Evolutionary conservation across 176 grass and related monocot species (phyloP), one percentile per base, ranked within the genome.

Genomic region (Aegilops bicornis): DNA sequence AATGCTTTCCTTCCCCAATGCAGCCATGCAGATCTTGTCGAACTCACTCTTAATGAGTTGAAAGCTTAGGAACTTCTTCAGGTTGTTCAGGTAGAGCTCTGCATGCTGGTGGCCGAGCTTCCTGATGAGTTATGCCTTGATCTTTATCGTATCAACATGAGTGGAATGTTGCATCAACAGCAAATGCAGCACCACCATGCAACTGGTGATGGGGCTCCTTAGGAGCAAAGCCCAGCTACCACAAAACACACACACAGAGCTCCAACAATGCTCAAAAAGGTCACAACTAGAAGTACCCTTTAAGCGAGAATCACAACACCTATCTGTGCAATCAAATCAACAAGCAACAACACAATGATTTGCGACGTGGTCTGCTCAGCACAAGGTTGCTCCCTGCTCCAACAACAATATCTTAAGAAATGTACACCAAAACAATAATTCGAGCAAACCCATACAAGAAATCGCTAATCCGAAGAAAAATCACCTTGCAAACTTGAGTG

Each of bases 1-100:
- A 22, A 92, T 86, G 79, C 92, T 94, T 63, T 90, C 94, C 59
- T 87, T 79, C 54, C 89, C 94, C 58, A 96, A 61, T 8, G 86
- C 48, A 12, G 22, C 76, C 6, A 82, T 52, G 23, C 85, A 94
- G 73, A 84, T 63, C 87, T 77, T 97, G 24, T 90, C 83, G 10
- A 97, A 94, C 30, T 97, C 79, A 2, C 3, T 56, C 89, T 88
- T 90, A 82, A 47, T 52, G 7, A 97, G 77, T 73, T 90, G 82
- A 4, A 76, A 69, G 31, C 61, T 35, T 2, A 97, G 63, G 78
- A 92, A 92, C 76, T 73, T 84, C 43, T 69, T 86, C 8, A 90
- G 70, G 45, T 84, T 5, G 58, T 47, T 37, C 79, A 94, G 66
- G 67, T 97, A 94, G 81, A 64, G 42, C 64, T 94, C 54, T 1